These are phyloP conservation scores for Picochlorum sp. DNA, from an alignment of 139 green algal species.

Conservation along the genomic window DNA sequence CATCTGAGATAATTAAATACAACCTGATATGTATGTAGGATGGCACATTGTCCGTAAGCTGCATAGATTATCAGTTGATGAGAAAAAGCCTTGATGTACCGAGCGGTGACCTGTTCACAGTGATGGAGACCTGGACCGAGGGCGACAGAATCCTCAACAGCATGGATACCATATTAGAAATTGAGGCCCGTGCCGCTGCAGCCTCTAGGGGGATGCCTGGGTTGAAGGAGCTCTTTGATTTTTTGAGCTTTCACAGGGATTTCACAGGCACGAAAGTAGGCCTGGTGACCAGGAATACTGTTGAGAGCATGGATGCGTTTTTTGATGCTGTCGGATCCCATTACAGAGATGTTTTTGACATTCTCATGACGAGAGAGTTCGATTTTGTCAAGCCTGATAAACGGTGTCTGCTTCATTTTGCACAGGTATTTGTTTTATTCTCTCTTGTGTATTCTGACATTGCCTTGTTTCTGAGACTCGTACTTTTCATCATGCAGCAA, in stretches of 20 bases:
- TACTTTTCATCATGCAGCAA: conserved; percentile 8
- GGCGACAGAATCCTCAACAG: conserved; percentile 8
- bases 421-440: not conserved
- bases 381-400: conserved; percentile 59
- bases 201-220: conserved; percentile 25
- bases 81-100: conserved; percentile 39
- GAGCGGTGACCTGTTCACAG: conserved; percentile 58
- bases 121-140: conserved; percentile 54
- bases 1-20: not conserved
- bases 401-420: conserved; percentile 44
- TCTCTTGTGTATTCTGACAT: not conserved
- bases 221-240: conserved; percentile 31
- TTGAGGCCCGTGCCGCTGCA: conserved; percentile 42
- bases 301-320: conserved; percentile 39
- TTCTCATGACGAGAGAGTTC: conserved; percentile 52
- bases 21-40: too few species aligned
- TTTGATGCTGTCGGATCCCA: conserved; percentile 48
- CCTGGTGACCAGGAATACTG: conserved; percentile 63
- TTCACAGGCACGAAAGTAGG: conserved; percentile 32
- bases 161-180: conserved; percentile 47
- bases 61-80: conserved; percentile 64
- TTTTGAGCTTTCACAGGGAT: not conserved
- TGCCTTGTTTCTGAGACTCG: too few species aligned
- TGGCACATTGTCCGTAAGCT: conserved; percentile 43
- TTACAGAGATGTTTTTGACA: conserved; percentile 35